Percentiles rank a stretch among this genome's conserved stretches.
These are phyloP conservation scores for Diacronema lutheri DNA, from an alignment of 78 protist genomes.

Conservation along the genomic window DNA sequence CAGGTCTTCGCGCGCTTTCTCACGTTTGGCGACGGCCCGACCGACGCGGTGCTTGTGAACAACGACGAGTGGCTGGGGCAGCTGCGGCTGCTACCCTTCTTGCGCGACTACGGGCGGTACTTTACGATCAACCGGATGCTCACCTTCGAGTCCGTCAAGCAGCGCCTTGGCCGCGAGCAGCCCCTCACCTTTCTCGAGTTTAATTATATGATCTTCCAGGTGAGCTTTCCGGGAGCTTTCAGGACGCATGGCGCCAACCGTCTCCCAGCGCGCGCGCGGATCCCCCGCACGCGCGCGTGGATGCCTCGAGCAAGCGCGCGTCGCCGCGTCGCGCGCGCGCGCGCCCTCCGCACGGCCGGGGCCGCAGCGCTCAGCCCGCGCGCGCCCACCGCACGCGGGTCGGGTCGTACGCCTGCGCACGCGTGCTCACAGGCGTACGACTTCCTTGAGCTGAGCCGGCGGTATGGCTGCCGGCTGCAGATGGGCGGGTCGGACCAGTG, in stretches of 20 bases:
- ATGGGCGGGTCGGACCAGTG: slow-evolving; percentile 46
- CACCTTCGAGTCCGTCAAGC: slow-evolving; percentile 33
- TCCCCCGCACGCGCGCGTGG: too few species aligned
- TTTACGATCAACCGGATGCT: slow-evolving; percentile 52
- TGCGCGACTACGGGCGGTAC: slow-evolving; percentile 43
- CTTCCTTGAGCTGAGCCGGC: slow-evolving; percentile 21
- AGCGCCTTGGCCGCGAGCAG: slow-evolving; percentile 24
- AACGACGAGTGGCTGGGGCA: slow-evolving; percentile 38
- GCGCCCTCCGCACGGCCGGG: too few species aligned
- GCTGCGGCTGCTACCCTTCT: slow-evolving; percentile 4
- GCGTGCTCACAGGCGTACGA: slow-evolving; percentile 19
- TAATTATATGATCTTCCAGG: slow-evolving; percentile 45
- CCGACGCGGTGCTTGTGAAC: slow-evolving; percentile 39
- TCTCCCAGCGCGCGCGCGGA: too few species aligned
- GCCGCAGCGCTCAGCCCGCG: too few species aligned
- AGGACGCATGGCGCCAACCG: too few species aligned
- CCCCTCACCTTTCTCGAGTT: slow-evolving; percentile 49
- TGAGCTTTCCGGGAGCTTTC: not conserved
- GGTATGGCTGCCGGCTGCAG: slow-evolving; percentile 18
- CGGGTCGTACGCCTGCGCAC: too few species aligned
- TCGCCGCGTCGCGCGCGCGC: too few species aligned
- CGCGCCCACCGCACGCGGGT: too few species aligned
- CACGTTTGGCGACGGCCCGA: slow-evolving; percentile 35
- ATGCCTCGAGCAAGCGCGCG: too few species aligned
- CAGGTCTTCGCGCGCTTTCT: slow-evolving; percentile 6